A percentile compares a stretch with the other conserved stretches of the same genome.
These are phyloP conservation scores for Chaetoscypha palmicola DNA, from an alignment of 2,329 filamentous ascomycete species.

Conservation along the genomic window DNA sequence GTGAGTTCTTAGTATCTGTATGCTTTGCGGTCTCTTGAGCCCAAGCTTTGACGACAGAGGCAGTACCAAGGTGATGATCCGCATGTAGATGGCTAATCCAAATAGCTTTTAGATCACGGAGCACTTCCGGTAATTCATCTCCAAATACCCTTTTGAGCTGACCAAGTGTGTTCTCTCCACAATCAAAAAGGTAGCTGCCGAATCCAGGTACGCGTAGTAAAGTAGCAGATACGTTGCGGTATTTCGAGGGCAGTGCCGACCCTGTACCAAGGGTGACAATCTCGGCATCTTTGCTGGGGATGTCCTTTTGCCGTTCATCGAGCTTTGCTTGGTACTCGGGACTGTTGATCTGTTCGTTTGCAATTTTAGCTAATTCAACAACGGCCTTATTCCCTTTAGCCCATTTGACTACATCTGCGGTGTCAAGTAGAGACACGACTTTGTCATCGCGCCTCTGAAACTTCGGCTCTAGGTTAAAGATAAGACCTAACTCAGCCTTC, in stretches of 20 bases:
- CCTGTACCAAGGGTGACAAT: slow-evolving; percentile 86
- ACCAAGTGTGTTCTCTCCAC: slow-evolving; percentile 85
- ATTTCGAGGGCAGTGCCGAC: slow-evolving; percentile 82
- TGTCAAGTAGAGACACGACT: slow-evolving; percentile 43
- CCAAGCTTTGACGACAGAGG: slow-evolving; percentile 79
- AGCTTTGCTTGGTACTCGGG: slow-evolving; percentile 43
- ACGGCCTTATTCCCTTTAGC: slow-evolving; percentile 35
- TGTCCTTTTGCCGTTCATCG: slow-evolving; percentile 49
- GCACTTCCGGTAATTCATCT: slow-evolving; percentile 58
- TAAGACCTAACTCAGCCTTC: slow-evolving; percentile 21
- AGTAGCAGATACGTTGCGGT: slow-evolving; percentile 90
- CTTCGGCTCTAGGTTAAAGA: slow-evolving; percentile 25
- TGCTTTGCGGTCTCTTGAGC: slow-evolving; percentile 44
- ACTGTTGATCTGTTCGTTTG: slow-evolving; percentile 35
- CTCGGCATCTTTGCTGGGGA: slow-evolving; percentile 70
- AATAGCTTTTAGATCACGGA: slow-evolving; percentile 72
- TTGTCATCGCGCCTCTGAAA: slow-evolving; percentile 36
- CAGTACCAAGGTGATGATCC: slow-evolving; percentile 86
- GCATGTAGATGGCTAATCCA: slow-evolving; percentile 96
- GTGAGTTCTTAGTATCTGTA: slow-evolving; percentile 32
- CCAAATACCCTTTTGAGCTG: slow-evolving; percentile 72
- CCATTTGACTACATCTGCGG: slow-evolving; percentile 36
- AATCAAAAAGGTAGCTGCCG: slow-evolving; percentile 87
- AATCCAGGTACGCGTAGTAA: slow-evolving; percentile 74
- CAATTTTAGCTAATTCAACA: slow-evolving; percentile 44